Evolutionary conservation across 306 rosid genomes (phyloP).

Genomic region (Biancaea sappan): DNA sequence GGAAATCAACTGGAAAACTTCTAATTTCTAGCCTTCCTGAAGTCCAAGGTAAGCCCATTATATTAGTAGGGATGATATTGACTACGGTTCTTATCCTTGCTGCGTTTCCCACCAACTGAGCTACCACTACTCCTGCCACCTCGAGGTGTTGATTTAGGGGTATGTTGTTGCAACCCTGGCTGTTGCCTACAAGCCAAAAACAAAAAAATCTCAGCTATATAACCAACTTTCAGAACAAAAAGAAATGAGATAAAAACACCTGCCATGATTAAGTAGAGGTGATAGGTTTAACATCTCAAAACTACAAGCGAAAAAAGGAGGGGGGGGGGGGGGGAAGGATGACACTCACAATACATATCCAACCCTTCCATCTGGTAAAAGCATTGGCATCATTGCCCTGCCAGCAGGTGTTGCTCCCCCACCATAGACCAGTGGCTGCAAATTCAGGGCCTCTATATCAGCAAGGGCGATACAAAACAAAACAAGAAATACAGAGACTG

Average conservation of each 20-base stretch:
- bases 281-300: background rate
- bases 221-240: background rate
- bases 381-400: conserved; percentile 76
- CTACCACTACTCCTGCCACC: conserved; percentile 55
- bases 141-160: conserved; percentile 39
- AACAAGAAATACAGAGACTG: conserved; percentile 5
- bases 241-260: conserved; percentile 19
- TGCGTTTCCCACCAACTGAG: conserved; percentile 55
- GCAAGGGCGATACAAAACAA: conserved; percentile 22
- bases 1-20: conserved; percentile 24
- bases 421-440: conserved; percentile 76
- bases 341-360: conserved; percentile 69
- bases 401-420: conserved; percentile 63
- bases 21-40: background rate
- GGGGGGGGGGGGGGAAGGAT: no score
- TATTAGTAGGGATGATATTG: conserved; percentile 66
- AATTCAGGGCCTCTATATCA: conserved; percentile 35
- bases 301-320: conserved; percentile 20
- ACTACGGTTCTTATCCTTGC: conserved; percentile 43
- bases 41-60: background rate
- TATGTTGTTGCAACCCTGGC: conserved; percentile 49
- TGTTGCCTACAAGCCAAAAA: conserved; percentile 55
- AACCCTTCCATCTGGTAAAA: conserved; percentile 69
- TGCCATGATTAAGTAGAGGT: background rate
- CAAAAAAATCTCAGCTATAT: conserved; percentile 12